Base-by-base conservation (phyloP, 2,329 filamentous ascomycete genomes). In the Emergomyces pasteurianus region DNA sequence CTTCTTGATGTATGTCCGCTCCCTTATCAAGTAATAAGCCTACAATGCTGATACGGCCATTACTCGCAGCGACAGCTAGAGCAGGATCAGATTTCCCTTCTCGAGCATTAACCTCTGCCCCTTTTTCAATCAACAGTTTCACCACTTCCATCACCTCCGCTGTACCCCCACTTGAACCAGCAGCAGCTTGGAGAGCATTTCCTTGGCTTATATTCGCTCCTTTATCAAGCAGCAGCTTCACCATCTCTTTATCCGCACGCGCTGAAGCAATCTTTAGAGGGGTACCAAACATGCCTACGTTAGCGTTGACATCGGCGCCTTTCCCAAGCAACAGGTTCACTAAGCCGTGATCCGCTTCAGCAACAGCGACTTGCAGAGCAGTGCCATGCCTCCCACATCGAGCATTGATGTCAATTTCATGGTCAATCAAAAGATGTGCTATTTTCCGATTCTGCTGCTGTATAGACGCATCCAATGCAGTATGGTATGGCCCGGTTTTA, bases 1-100 rank as follows among this genome's bases (percentile, higher is more conserved):
- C 60, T 18, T 50, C 50, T 36, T 36, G 34, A 36, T 66, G 64
- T 7, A 65, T 38, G 47, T 65, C 63, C 2, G 60, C 63, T 16
- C 59, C 61, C 31, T 60, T 59, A 16, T 59, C 58, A 38, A 65
- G 43, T 34, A 66, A 46, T n/a, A 61, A 53, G 31, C 61, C 56
- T 21, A 64, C 59, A 26, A 61, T 57, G n/a, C n/a, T 31, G 53
- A 9, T 26, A 36, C 1, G 9, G 9, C 34, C 21, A 7, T 7
- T 1, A 16, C 43, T 0, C 10, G 28, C 40, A 58, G 47, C 58
- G 1, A 16, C 31, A 2, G 6, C 6, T 21, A 59, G 38, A 12
- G 58, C 31, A 36, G 46, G 40, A 26, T 23, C 46, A 9, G 8
- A 16, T 5, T 0, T 4, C 28, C 3, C 31, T 7, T n/a, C 34